phyloP scores from a whole-genome alignment of 441 rosid species.

The Arabidopsis hybrid region DNA sequence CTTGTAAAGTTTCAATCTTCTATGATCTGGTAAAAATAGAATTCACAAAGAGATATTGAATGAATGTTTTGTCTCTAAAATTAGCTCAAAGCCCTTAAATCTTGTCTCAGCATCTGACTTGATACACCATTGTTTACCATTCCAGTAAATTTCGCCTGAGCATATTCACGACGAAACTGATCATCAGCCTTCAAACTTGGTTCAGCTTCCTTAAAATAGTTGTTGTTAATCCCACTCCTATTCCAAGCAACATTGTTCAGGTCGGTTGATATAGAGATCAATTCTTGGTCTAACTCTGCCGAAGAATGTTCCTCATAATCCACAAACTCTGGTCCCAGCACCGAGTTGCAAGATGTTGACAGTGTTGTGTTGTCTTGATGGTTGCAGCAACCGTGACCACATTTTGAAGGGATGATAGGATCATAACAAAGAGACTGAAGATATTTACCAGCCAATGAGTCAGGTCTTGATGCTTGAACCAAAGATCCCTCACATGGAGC shows the following conservation, averaged over 20 bases:
- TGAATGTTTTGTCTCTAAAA: background rate
- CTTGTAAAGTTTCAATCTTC: constrained; percentile 8
- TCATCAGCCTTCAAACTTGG: constrained; percentile 15
- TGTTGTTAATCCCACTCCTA: constrained; percentile 60
- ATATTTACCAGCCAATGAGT: constrained; percentile 49
- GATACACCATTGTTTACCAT: constrained; percentile 30
- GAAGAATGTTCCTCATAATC: constrained; percentile 70
- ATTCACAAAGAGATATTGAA: constrained; percentile 4
- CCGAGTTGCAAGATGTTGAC: constrained; percentile 43
- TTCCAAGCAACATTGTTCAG: constrained; percentile 83
- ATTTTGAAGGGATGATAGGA: constrained; percentile 58
- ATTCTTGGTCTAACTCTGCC: constrained; percentile 57
- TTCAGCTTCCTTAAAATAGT: constrained; percentile 25
- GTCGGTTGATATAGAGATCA: constrained; percentile 74
- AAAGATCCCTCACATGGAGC: constrained; percentile 58
- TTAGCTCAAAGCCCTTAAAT: constrained; percentile 30
- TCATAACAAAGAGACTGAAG: constrained; percentile 60
- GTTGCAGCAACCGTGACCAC: constrained; percentile 76
- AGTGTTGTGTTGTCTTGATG: constrained; percentile 28
- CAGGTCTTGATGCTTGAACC: constrained; percentile 53
- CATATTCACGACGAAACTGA: constrained; percentile 9
- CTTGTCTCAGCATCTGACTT: constrained; percentile 26
- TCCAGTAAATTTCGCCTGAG: constrained; percentile 12
- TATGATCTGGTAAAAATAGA: background rate
- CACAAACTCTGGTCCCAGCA: constrained; percentile 81